Evolutionary conservation across 768 basidiomycete genomes (phyloP).

Genomic region (Hydnomerulius pinastri): DNA sequence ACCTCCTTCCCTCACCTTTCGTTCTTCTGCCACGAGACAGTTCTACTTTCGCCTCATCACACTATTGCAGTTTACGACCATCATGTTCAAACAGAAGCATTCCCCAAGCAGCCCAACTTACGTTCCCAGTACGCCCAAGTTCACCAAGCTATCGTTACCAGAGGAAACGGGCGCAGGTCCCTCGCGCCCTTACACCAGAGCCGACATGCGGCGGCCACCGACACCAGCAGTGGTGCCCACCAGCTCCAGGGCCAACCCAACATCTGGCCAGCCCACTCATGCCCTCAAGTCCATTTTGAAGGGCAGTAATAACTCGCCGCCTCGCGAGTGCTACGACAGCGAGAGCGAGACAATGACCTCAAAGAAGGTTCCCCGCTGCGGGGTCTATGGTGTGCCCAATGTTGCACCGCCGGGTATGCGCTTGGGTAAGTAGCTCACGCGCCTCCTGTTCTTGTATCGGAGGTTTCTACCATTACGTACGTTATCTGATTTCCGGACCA

Average conservation of each 20-base stretch:
- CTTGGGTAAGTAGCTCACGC: constrained; percentile 20
- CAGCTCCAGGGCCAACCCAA: constrained; percentile 20
- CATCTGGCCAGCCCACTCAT: constrained; percentile 20
- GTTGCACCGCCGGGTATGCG: constrained; percentile 24
- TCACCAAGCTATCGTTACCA: constrained; percentile 20
- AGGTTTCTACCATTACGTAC: constrained; percentile 17
- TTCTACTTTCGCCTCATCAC: not conserved
- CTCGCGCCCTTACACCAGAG: constrained; percentile 18
- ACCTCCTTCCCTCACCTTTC: constrained; percentile 8
- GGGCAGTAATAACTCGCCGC: constrained; percentile 15
- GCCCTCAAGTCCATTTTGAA: constrained; percentile 35
- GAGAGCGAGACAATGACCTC: constrained; percentile 25
- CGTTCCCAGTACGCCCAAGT: constrained; percentile 25
- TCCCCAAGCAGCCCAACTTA: constrained; percentile 13
- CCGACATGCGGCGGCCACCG: constrained; percentile 16
- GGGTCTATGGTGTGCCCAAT: constrained; percentile 21
- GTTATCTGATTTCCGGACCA: constrained; percentile 31
- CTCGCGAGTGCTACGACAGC: constrained; percentile 30
- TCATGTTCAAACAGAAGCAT: constrained; percentile 26
- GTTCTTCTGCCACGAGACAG: constrained; percentile 2
- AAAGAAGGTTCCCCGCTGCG: constrained; percentile 21
- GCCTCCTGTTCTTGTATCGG: constrained; percentile 1
- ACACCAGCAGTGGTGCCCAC: constrained; percentile 19
- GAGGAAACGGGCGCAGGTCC: constrained; percentile 8
- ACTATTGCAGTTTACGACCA: constrained; percentile 16